Base-by-base conservation (phyloP, 176 grass and related monocot species). In the Melocanna baccifera region DNA sequence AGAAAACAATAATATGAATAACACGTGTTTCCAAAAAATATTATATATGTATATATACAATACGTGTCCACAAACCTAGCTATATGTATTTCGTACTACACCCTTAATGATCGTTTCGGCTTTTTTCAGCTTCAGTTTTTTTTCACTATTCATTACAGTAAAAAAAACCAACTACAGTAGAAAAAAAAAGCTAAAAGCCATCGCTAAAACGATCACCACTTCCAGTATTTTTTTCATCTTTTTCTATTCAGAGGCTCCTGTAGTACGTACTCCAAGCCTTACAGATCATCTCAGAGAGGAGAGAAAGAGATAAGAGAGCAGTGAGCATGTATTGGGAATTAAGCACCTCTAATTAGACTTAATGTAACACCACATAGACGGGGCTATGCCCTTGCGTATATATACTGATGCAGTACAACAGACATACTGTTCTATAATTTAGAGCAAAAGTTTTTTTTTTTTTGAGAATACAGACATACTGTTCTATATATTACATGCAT, bases 401-500 rank as follows among this genome's bases (percentile, higher is more conserved):
- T 29, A 52, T 83, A 75, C n/a, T 50, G 39, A 67, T 32, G 18
- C 64, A 40, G 87, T 75, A 80, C 61, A 75, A 75, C 29, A 32
- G 40, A 67, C 4, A 66, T 23, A 46, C 62, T 69, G 57, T 64
- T 51, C 30, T 57, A 25, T 19, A 46, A 36, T 4, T 50, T 78
- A 47, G 28, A 73, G 10, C 14, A 59, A 84, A 50, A 57, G 69
- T 19, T 19, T 11, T 26, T 42, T 10, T 39, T 42, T 42, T 42
- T 42, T 42, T 42, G 9, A 42, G 41, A 42, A 10, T 8, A 75
- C 29, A 32, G 40, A 67, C 4, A 66, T 23, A 46, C 62, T 69
- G 57, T 64, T 51, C 30, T 57, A 25, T 19, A 46, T 78, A 47
- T 70, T 81, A 76, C 88, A 86, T 90, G 78, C 75, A 62, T 45